Evolutionary conservation across 257 asterid genomes (phyloP).

Genomic region (Solanum bulbocastanum): DNA sequence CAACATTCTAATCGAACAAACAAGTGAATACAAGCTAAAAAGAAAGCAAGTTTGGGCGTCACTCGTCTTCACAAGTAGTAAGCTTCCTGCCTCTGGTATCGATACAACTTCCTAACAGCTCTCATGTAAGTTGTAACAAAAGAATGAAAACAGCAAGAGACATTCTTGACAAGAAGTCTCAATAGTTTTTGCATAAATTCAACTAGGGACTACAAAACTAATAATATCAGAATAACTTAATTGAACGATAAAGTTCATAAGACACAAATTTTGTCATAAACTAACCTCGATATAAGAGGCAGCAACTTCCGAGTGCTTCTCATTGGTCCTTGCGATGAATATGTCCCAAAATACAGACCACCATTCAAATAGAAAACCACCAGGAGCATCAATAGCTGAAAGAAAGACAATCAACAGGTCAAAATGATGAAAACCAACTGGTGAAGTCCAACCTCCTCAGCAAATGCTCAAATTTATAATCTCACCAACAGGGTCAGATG

Average conservation of each 20-base stretch:
- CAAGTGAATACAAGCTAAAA: background rate
- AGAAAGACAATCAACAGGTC: background rate
- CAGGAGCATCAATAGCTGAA: constrained; percentile 99
- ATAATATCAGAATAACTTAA: background rate
- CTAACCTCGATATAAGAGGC: constrained; percentile 98
- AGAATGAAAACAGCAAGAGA: background rate
- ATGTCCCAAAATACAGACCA: constrained; percentile 99
- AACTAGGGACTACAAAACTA: background rate
- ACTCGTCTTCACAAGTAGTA: background rate
- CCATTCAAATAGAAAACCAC: constrained; percentile 98
- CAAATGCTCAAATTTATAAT: background rate
- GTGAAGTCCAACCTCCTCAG: background rate
- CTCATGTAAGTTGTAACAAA: background rate
- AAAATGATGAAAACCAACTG: background rate
- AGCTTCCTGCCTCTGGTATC: background rate
- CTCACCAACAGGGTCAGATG: constrained; percentile 97
- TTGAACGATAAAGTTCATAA: background rate
- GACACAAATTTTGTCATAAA: background rate
- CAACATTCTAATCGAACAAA: background rate
- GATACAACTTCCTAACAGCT: background rate
- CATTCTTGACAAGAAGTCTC: background rate
- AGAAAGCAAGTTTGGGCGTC: background rate
- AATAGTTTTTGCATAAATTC: background rate
- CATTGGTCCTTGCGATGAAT: constrained; percentile 95
- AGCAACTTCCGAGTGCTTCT: constrained; percentile 98